Conservation (phyloP, 2,329 filamentous ascomycete genomes). For the Ploettnerulaceae sp. region DNA sequence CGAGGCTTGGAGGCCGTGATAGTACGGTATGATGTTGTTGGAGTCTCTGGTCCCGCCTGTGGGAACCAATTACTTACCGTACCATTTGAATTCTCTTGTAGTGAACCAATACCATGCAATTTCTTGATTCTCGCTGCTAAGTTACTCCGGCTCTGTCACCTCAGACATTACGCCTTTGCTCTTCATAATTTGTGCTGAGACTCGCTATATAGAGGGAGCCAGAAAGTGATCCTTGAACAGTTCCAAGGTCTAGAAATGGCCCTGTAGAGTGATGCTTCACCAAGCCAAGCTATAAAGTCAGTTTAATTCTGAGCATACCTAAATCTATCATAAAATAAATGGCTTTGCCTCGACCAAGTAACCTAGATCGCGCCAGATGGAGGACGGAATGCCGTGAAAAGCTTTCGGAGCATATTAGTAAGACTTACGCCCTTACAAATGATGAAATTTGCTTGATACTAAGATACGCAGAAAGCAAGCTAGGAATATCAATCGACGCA, state of each 20-base stretch:
- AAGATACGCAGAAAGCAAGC: too few species aligned
- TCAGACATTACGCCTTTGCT: not conserved
- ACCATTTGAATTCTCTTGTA: too few species aligned
- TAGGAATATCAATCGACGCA: too few species aligned
- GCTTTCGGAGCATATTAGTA: conserved; percentile 6
- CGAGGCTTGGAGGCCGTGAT: too few species aligned
- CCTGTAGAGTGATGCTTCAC: not conserved
- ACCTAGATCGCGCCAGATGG: conserved; percentile 7
- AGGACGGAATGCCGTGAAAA: conserved; percentile 5
- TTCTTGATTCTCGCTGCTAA: too few species aligned
- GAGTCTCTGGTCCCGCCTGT: too few species aligned
- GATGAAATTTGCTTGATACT: conserved; percentile 2
- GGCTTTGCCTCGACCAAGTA: not conserved
- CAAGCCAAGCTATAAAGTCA: not conserved
- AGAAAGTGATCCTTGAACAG: not conserved
- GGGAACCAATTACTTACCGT: too few species aligned
- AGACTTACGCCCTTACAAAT: conserved; percentile 1
- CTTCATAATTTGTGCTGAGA: not conserved
- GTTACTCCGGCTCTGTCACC: not conserved
- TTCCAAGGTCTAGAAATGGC: not conserved
- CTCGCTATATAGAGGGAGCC: not conserved
- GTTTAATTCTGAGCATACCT: not conserved
- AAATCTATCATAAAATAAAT: not conserved
- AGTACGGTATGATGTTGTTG: too few species aligned
- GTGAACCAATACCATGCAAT: too few species aligned